These are phyloP conservation scores for Achaetomium macrosporum DNA, from an alignment of 2,329 filamentous ascomycete species.

Conservation along the genomic window DNA sequence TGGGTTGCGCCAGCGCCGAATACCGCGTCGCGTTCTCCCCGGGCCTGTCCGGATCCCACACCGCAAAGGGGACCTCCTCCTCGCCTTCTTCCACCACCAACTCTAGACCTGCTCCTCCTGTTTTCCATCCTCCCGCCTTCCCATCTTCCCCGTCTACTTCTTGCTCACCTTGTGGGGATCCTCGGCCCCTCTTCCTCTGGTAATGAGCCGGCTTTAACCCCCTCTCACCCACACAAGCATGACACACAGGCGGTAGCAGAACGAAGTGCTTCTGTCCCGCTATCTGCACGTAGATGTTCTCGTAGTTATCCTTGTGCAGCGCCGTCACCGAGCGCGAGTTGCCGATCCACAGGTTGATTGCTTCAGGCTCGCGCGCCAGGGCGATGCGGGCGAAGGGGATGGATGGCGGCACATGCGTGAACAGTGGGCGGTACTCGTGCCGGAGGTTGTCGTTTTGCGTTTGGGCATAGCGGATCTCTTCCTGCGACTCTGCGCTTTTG, in stretches of 20 bases:
- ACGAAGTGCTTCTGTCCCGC: constrained; percentile 69
- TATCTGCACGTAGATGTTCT: constrained; percentile 78
- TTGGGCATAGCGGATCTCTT: constrained; percentile 15
- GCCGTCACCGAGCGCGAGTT: constrained; percentile 64
- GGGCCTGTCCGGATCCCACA: constrained; percentile 66
- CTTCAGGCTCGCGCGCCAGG: constrained; percentile 56
- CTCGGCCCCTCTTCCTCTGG: constrained; percentile 26
- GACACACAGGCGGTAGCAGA: constrained; percentile 64
- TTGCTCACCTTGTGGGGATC: too few species aligned
- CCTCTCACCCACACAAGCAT: constrained; percentile 63
- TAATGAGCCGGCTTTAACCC: constrained; percentile 55
- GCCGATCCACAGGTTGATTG: constrained; percentile 79
- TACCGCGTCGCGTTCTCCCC: constrained; percentile 47
- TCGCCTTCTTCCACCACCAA: constrained; percentile 33
- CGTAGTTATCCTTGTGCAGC: constrained; percentile 77
- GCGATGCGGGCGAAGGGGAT: constrained; percentile 71
- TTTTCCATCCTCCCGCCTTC: background rate
- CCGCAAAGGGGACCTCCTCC: constrained; percentile 56
- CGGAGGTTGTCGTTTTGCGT: constrained; percentile 76
- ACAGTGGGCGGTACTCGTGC: constrained; percentile 62
- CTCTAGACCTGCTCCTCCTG: constrained; percentile 11
- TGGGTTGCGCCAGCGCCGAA: constrained; percentile 52
- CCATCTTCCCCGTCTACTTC: too few species aligned
- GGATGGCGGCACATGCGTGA: constrained; percentile 54
- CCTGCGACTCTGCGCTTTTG: background rate